Conservation (phyloP, 2,329 filamentous ascomycete species). For the Apiospora arundinis region DNA sequence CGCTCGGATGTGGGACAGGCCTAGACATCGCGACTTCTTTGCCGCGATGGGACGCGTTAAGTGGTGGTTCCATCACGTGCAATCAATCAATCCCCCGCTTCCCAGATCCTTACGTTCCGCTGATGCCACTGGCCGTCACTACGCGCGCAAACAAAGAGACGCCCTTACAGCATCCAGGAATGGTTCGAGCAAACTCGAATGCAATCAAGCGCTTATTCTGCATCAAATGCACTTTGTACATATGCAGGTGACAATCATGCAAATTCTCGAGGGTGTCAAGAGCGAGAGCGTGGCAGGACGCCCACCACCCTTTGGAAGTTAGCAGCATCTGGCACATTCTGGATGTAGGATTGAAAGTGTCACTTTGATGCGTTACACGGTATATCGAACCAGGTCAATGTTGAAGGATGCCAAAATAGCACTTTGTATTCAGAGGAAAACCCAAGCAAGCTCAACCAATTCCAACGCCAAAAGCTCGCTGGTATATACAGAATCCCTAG, state of each 20-base stretch:
- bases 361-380: background rate
- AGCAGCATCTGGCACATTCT: background rate
- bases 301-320: background rate
- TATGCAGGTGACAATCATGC: background rate
- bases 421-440: slow-evolving; percentile 18
- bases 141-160: background rate
- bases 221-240: background rate
- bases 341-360: too few species aligned
- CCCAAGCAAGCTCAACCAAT: slow-evolving; percentile 14
- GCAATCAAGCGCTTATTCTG: background rate
- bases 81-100: background rate
- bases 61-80: slow-evolving; percentile 16
- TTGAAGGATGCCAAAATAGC: background rate
- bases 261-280: background rate
- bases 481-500: slow-evolving; percentile 23
- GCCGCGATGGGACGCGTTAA: slow-evolving; percentile 8
- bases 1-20: slow-evolving; percentile 3
- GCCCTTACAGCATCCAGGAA: background rate
- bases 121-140: slow-evolving; percentile 16
- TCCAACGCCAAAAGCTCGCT: background rate
- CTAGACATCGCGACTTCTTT: slow-evolving; percentile 11
- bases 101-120: background rate
- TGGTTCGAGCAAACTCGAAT: background rate
- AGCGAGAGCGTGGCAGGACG: too few species aligned
- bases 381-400: background rate